phyloP scores from a whole-genome alignment of 352 stramenopile genomes.

The Elongisporangium undulatum region DNA sequence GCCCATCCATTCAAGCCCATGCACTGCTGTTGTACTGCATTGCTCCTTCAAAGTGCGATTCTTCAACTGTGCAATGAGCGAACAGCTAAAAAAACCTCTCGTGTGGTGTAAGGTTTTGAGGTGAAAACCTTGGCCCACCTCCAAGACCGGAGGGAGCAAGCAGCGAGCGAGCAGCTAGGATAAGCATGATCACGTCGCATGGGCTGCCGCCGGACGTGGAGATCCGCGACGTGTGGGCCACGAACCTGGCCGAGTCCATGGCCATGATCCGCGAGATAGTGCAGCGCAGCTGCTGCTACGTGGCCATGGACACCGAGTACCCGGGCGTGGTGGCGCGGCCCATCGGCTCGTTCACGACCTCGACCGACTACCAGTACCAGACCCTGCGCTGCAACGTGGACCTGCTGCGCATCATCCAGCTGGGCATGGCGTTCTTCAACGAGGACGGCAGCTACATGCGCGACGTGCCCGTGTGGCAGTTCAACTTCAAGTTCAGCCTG shows the following conservation, averaged over 20 bases:
- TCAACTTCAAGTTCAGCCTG: conserved; percentile 99
- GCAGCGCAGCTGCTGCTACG: conserved; percentile 92
- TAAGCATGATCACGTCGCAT: conserved; percentile 36
- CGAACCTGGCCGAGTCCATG: conserved; percentile 95
- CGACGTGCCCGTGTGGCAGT: conserved; percentile 98
- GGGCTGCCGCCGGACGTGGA: conserved; percentile 81
- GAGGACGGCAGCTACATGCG: conserved; percentile 93
- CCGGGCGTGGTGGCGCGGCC: conserved; percentile 97
- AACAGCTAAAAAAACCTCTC: neutral
- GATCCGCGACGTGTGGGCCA: conserved; percentile 93
- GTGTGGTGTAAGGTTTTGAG: neutral
- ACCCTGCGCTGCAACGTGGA: conserved; percentile 99
- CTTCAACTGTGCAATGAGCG: neutral
- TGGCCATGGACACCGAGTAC: conserved; percentile 99
- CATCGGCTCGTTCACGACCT: conserved; percentile 94
- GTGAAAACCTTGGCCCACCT: neutral
- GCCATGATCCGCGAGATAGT: conserved; percentile 94
- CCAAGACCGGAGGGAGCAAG: neutral
- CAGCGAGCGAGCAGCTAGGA: no score
- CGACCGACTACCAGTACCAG: conserved; percentile 98
- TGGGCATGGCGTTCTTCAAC: conserved; percentile 97
- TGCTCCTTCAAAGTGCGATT: neutral
- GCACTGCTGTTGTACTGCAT: neutral
- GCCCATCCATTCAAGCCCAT: neutral
- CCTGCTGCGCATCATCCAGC: conserved; percentile 98